These are phyloP conservation scores for Ganoderma meredithae DNA, from an alignment of 1,284 basidiomycete genomes.

Conservation along the genomic window DNA sequence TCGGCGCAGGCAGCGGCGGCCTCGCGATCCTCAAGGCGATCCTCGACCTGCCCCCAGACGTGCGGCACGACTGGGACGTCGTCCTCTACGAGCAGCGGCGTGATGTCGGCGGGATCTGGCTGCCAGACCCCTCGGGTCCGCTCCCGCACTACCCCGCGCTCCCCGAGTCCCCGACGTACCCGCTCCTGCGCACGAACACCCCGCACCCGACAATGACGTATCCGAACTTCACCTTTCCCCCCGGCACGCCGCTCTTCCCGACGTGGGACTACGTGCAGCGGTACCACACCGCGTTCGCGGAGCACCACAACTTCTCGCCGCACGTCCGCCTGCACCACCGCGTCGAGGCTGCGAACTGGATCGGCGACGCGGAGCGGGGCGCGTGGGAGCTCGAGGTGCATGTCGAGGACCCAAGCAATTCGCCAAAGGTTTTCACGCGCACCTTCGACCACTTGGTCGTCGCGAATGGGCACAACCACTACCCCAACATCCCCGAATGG, in stretches of 20 bases:
- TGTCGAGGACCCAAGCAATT: constrained; percentile 15
- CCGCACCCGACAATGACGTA: constrained; percentile 60
- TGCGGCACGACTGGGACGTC: constrained; percentile 51
- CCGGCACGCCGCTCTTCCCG: constrained; percentile 57
- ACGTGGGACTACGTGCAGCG: constrained; percentile 52
- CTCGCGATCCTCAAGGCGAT: constrained; percentile 59
- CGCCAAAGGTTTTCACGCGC: constrained; percentile 16
- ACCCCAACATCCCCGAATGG: constrained; percentile 54
- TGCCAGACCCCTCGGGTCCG: constrained; percentile 49
- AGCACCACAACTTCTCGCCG: constrained; percentile 46
- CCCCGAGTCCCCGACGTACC: constrained; percentile 63
- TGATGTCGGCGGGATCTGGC: constrained; percentile 60
- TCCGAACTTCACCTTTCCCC: constrained; percentile 58
- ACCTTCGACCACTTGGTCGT: constrained; percentile 61
- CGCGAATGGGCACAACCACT: constrained; percentile 61
- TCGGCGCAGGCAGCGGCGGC: constrained; percentile 61
- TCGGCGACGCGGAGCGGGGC: constrained; percentile 48
- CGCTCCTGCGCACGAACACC: constrained; percentile 60
- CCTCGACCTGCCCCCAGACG: constrained; percentile 52
- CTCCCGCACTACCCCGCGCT: constrained; percentile 52
- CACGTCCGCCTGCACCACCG: constrained; percentile 54
- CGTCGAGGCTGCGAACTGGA: constrained; percentile 55
- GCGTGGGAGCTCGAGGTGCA: constrained; percentile 52
- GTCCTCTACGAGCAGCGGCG: constrained; percentile 59
- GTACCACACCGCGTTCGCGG: constrained; percentile 55